phyloP scores from a whole-genome alignment of 208 protist species.

The Naegleria lovaniensis region DNA sequence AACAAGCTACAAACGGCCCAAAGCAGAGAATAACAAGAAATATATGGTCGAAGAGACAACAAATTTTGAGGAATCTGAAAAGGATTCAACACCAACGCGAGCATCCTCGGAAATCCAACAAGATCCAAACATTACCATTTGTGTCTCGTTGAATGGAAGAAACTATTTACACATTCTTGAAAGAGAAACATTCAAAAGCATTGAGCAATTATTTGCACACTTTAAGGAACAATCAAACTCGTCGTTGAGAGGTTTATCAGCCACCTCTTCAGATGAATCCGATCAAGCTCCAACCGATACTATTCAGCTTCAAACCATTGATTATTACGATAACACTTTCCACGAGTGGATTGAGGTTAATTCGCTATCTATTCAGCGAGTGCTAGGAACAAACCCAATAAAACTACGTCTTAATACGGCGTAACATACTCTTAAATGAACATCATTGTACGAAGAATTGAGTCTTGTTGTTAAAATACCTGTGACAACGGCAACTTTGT shows the following conservation, averaged over 20 bases:
- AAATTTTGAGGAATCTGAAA: background rate
- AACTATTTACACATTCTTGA: background rate
- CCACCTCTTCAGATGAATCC: too few species aligned
- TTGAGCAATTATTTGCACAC: background rate
- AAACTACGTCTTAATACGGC: background rate
- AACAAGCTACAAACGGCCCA: background rate
- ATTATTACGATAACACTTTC: background rate
- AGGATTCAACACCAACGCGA: background rate
- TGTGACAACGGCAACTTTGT: too few species aligned
- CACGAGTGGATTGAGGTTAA: background rate
- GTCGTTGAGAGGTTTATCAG: background rate
- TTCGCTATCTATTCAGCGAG: background rate
- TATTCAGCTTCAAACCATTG: background rate
- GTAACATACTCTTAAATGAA: too few species aligned
- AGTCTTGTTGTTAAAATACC: too few species aligned
- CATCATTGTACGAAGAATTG: too few species aligned
- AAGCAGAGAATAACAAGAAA: background rate
- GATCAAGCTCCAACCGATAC: background rate
- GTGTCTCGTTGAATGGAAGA: background rate
- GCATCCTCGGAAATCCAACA: background rate
- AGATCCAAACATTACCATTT: background rate
- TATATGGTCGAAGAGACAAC: background rate
- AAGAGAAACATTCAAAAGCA: background rate
- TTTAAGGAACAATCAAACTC: background rate
- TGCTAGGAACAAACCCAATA: background rate